Conservation (phyloP, 2,329 filamentous ascomycete species). For the Epichloe brachyelytri region DNA sequence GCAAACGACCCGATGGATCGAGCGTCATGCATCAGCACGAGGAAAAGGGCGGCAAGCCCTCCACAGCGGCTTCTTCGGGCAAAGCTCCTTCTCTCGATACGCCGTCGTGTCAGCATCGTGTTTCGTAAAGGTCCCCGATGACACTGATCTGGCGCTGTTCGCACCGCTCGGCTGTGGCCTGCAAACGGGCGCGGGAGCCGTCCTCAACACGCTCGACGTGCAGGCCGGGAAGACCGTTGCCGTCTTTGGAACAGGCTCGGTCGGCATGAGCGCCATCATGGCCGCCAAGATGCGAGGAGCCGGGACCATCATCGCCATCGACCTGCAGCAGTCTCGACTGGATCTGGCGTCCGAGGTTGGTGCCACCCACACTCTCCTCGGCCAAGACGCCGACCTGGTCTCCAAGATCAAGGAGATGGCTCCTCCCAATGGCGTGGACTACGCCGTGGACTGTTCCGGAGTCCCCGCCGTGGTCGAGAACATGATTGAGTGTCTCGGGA, state of each 20-base stretch:
- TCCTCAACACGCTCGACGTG: slow-evolving; percentile 19
- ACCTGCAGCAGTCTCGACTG: neutral
- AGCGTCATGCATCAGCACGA: neutral
- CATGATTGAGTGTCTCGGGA: slow-evolving; percentile 32
- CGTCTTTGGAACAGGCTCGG: slow-evolving; percentile 12
- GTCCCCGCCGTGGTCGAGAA: slow-evolving; percentile 27
- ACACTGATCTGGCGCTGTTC: slow-evolving; percentile 17
- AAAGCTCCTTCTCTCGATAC: slow-evolving; percentile 20
- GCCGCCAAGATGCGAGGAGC: neutral
- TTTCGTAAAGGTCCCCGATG: slow-evolving; percentile 15
- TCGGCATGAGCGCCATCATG: neutral
- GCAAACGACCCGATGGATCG: neutral
- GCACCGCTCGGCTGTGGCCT: slow-evolving; percentile 22
- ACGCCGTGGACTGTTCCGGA: slow-evolving; percentile 19
- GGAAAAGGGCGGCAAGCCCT: neutral
- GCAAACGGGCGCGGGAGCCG: slow-evolving; percentile 22
- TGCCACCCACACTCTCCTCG: neutral
- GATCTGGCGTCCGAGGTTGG: neutral
- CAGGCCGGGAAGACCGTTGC: slow-evolving; percentile 15
- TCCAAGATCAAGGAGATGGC: slow-evolving; percentile 11
- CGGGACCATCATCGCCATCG: neutral
- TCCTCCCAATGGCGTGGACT: slow-evolving; percentile 15
- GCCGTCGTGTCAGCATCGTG: slow-evolving; percentile 16
- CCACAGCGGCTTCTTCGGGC: slow-evolving; percentile 20
- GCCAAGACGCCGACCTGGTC: neutral